A percentile compares a stretch with the other conserved stretches of the same genome.
Evolutionary conservation across 1,284 basidiomycete species (phyloP).

Genomic region (Cryptococcus sp.): DNA sequence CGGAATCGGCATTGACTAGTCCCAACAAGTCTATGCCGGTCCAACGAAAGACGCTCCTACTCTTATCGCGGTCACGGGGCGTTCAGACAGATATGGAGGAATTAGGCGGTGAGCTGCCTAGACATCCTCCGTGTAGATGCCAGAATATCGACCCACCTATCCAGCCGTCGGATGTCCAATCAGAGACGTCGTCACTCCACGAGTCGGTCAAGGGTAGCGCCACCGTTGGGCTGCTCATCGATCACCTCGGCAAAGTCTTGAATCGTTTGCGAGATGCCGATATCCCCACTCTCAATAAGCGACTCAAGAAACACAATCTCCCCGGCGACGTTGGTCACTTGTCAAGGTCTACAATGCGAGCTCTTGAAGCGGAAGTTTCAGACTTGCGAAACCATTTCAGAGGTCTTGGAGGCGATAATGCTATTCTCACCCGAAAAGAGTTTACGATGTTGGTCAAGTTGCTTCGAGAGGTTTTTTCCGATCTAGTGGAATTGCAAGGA

Average conservation of each 20-base stretch:
- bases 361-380: slow-evolving; percentile 67
- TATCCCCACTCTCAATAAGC: slow-evolving; percentile 77
- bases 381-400: slow-evolving; percentile 73
- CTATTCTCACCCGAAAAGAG: slow-evolving; percentile 71
- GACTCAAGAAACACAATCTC: slow-evolving; percentile 86
- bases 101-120: not conserved
- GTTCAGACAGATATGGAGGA: slow-evolving; percentile 64
- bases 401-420: slow-evolving; percentile 53
- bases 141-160: not conserved
- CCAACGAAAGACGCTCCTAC: slow-evolving; percentile 52
- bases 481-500: slow-evolving; percentile 75
- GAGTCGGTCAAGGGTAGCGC: slow-evolving; percentile 12
- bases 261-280: slow-evolving; percentile 74
- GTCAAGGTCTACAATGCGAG: slow-evolving; percentile 74
- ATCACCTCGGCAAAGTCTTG: slow-evolving; percentile 64
- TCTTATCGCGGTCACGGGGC: slow-evolving; percentile 61
- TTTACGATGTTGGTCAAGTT: slow-evolving; percentile 78
- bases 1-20: slow-evolving; percentile 17
- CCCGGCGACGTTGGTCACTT: slow-evolving; percentile 79
- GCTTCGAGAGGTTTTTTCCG: slow-evolving; percentile 76
- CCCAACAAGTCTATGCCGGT: slow-evolving; percentile 18
- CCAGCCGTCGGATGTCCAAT: slow-evolving; percentile 18
- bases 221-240: slow-evolving; percentile 54
- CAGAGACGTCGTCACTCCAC: slow-evolving; percentile 34
- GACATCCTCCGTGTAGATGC: no score